A percentile compares a stretch with the other conserved stretches of the same genome.
These are phyloP conservation scores for Exsudoporus floridanus DNA, from an alignment of 1,284 basidiomycete genomes.

Conservation along the genomic window DNA sequence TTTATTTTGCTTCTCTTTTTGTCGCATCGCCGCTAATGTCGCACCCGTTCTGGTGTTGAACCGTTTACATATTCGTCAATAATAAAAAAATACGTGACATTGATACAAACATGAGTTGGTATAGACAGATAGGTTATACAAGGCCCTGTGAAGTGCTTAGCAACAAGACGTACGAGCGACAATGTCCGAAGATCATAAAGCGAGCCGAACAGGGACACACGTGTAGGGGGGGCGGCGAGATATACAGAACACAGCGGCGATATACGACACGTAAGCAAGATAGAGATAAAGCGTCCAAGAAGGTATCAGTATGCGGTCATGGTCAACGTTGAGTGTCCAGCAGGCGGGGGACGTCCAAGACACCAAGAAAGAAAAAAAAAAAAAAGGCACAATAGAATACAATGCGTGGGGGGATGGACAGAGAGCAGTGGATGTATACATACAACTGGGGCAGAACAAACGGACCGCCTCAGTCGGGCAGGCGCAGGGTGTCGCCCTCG, in stretches of 20 bases:
- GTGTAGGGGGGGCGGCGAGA: not conserved
- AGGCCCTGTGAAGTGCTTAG: conserved; percentile 9
- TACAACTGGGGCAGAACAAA: not conserved
- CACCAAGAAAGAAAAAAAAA: conserved; percentile 20
- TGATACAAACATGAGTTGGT: conserved; percentile 25
- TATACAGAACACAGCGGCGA: conserved; percentile 16
- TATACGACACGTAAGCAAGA: conserved; percentile 17
- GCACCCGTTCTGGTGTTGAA: no score
- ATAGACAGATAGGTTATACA: conserved; percentile 26
- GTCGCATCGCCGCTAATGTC: not conserved
- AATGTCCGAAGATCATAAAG: not conserved
- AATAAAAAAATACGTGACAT: conserved; percentile 11
- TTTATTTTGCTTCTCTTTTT: not conserved
- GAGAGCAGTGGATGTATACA: not conserved
- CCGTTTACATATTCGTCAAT: not conserved
- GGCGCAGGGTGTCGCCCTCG: conserved; percentile 58
- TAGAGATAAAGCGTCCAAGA: conserved; percentile 20
- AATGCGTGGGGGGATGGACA: not conserved
- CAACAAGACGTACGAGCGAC: not conserved
- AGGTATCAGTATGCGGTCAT: conserved; percentile 23
- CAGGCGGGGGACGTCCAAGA: conserved; percentile 27
- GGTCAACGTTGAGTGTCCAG: conserved; percentile 10
- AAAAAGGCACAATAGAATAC: conserved; percentile 16
- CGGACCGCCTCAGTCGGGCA: conserved; percentile 22
- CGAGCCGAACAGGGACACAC: conserved; percentile 2